These are phyloP conservation scores for Aspergillus texensis DNA, from an alignment of 2,329 filamentous ascomycete species.

Conservation along the genomic window DNA sequence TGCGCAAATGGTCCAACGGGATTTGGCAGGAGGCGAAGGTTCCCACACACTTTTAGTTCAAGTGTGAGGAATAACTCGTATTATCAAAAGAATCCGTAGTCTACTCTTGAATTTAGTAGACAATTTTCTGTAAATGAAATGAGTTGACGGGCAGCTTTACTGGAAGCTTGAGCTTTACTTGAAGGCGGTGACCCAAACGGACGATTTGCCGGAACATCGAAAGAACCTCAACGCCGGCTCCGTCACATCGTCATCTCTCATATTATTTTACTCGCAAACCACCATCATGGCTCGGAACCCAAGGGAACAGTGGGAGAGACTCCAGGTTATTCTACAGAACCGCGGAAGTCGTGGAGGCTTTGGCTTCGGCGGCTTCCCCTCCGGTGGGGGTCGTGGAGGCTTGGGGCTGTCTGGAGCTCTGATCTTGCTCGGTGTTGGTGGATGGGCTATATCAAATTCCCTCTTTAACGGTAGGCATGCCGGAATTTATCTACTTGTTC, in stretches of 20 bases:
- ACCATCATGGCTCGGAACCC: conserved; percentile 57
- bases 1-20: not conserved
- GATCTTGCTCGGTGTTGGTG: conserved; percentile 53
- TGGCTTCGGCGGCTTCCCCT: conserved; percentile 50
- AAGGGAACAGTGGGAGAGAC: conserved; percentile 66
- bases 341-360: conserved; percentile 52
- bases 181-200: conserved; percentile 31
- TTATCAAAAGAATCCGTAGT: not conserved
- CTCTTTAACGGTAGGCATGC: conserved; percentile 65
- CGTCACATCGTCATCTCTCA: conserved; percentile 29
- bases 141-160: not conserved
- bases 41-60: not conserved
- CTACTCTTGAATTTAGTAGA: not conserved
- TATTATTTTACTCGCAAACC: conserved; percentile 24
- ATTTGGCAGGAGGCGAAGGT: not conserved
- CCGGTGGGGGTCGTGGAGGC: conserved; percentile 57
- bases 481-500: not conserved
- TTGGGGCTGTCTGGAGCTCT: conserved; percentile 58
- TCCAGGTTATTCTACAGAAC: conserved; percentile 64
- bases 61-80: not conserved
- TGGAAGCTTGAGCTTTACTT: conserved; percentile 9
- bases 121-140: not conserved
- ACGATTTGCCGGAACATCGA: conserved; percentile 21
- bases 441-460: conserved; percentile 55
- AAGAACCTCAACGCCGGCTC: conserved; percentile 25